A percentile compares a stretch with the other conserved stretches of the same genome.
These are phyloP conservation scores for Aphanomyces stellatus DNA, from an alignment of 352 stramenopile species.

Conservation along the genomic window DNA sequence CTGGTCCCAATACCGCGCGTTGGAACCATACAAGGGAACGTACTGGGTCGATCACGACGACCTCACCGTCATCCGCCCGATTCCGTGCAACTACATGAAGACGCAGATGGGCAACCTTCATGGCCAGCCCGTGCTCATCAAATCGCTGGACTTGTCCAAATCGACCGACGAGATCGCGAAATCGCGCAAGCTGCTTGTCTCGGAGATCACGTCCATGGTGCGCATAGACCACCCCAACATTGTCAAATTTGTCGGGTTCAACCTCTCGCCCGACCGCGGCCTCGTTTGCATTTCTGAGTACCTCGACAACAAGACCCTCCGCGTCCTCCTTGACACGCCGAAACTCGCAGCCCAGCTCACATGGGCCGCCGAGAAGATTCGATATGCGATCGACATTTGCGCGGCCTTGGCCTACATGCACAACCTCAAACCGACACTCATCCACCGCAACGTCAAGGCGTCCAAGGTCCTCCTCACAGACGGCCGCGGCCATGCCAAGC, in stretches of 20 bases:
- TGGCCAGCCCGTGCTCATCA: not conserved
- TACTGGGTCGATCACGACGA: not conserved
- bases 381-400: not conserved
- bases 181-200: not conserved
- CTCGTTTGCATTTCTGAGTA: slow-evolving; percentile 5
- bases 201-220: slow-evolving; percentile 4
- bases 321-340: not conserved
- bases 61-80: not conserved
- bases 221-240: slow-evolving; percentile 10
- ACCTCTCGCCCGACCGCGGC: not conserved
- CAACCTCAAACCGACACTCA: slow-evolving; percentile 1
- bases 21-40: slow-evolving; percentile 1
- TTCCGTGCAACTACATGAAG: slow-evolving; percentile 14
- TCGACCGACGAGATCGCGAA: not conserved
- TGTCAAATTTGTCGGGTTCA: slow-evolving; percentile 6
- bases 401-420: slow-evolving; percentile 11
- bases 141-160: not conserved
- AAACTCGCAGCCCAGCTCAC: not conserved
- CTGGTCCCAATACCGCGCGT: not conserved
- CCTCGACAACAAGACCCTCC: slow-evolving; percentile 1
- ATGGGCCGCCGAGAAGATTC: slow-evolving; percentile 9
- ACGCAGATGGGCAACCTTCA: not conserved
- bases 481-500: not conserved
- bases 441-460: slow-evolving; percentile 15
- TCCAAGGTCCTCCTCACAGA: slow-evolving; percentile 1